Evolutionary conservation across 2,329 filamentous ascomycete species (phyloP), one percentile per base, ranked within the genome.

Genomic region (Westerdykella aurantiaca): DNA sequence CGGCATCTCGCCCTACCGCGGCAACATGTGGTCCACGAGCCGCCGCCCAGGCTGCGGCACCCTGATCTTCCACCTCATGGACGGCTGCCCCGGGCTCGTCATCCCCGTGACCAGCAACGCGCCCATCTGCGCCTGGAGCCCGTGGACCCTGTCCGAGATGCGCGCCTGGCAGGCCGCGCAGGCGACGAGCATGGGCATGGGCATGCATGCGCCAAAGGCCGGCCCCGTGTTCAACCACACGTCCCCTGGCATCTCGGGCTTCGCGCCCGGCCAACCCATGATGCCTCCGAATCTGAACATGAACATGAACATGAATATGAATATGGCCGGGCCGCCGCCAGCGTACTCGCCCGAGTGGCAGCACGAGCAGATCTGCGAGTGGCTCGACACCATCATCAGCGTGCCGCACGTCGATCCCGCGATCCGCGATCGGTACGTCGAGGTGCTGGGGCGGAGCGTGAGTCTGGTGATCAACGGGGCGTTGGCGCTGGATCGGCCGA

Each of bases 401-500:
- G 38, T 57, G 22, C 48, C 44, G 46, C 61, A 63, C 46, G 22
- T 64, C 38, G 48, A 46, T 31, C 46, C 52, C 6, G 41, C 34
- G 25, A 38, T 63, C 7, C 38, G 52, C 46, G 53, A 57, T n/a
- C 48, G 39, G 38, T 68, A 65, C 48, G 58, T 63, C 23, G 58
- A 58, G 7, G 58, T 67, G 14, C 42, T 69, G 44, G 57, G 58
- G 18, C 48, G 60, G 39, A 55, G 52, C 37, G 60, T 66, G 9
- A 64, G 62, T 56, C 48, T 67, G 52, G 57, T 69, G 10, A 56
- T 69, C 21, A 68, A 69, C 51, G 66, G 65, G 5, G 66, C 60
- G 34, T 42, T 67, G 48, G 58, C 55, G 34, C 34, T 61, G 35
- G 55, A 60, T 31, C 58, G 48, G 43, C 33, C 33, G 9, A 46